A percentile compares a stretch with the other conserved stretches of the same genome.
Conservation (phyloP, 768 basidiomycete species). For the Harrya chromipes region DNA sequence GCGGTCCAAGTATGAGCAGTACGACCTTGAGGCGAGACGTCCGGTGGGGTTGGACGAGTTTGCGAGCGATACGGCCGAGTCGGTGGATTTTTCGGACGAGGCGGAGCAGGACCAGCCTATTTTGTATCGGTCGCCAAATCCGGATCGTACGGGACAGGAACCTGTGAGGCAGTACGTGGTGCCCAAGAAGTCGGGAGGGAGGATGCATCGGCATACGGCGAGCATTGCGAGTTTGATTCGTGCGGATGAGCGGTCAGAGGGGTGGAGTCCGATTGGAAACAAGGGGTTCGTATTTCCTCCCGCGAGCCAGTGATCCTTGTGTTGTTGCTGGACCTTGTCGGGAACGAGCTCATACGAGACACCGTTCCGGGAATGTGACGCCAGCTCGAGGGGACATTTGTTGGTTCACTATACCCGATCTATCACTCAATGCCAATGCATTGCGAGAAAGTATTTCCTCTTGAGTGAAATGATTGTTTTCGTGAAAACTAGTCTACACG, state of each 20-base stretch:
- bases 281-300: constrained; percentile 52
- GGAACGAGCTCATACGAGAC: neutral
- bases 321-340: too few relatives aligned
- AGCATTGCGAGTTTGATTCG: constrained; percentile 81
- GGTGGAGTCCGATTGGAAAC: constrained; percentile 72
- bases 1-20: constrained; percentile 66
- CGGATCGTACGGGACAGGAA: constrained; percentile 13
- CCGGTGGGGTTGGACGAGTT: constrained; percentile 32
- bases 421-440: neutral
- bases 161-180: neutral
- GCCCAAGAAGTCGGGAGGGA: constrained; percentile 26
- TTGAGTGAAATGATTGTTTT: neutral
- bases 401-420: constrained; percentile 13
- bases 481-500: too few relatives aligned
- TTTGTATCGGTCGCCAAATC: constrained; percentile 64
- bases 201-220: constrained; percentile 73
- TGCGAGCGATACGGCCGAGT: constrained; percentile 39
- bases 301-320: constrained; percentile 20
- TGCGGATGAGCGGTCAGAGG: constrained; percentile 71
- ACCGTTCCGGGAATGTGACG: neutral
- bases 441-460: neutral
- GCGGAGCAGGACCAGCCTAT: constrained; percentile 57
- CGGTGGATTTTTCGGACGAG: constrained; percentile 61
- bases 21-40: constrained; percentile 62
- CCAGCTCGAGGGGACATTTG: neutral